phyloP scores from a whole-genome alignment of 352 stramenopile species.

The Phytopythium helicoides region DNA sequence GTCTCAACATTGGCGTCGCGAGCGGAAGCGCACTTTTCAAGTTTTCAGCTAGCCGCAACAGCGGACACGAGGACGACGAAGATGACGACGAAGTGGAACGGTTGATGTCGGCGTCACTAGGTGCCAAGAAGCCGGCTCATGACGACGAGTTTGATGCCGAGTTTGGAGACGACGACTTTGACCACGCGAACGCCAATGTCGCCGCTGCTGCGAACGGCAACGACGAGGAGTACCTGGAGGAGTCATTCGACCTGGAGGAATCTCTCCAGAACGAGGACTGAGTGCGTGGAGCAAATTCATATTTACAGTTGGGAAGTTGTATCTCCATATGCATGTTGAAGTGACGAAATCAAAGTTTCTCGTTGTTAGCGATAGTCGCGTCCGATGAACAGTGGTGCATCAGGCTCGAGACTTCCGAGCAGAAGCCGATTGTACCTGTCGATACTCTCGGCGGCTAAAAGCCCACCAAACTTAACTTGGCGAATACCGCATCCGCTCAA shows the following conservation, averaged over 20 bases:
- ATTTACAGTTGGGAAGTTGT: too few relatives aligned
- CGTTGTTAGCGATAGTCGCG: slow-evolving; percentile 22
- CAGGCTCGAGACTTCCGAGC: slow-evolving; percentile 32
- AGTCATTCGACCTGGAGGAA: slow-evolving; percentile 76
- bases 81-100: slow-evolving; percentile 26
- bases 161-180: slow-evolving; percentile 7
- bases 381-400: slow-evolving; percentile 47
- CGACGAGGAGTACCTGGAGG: slow-evolving; percentile 58
- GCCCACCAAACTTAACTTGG: slow-evolving; percentile 73
- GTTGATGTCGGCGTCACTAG: slow-evolving; percentile 25
- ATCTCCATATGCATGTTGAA: neutral
- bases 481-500: slow-evolving; percentile 43
- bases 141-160: slow-evolving; percentile 19
- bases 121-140: slow-evolving; percentile 17
- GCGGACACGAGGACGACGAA: slow-evolving; percentile 13
- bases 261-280: slow-evolving; percentile 58
- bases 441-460: slow-evolving; percentile 35
- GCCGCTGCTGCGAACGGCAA: slow-evolving; percentile 19
- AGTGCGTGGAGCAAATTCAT: too few relatives aligned
- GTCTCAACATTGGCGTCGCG: slow-evolving; percentile 15
- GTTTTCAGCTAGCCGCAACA: slow-evolving; percentile 18
- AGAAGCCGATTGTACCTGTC: slow-evolving; percentile 63
- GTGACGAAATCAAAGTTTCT: neutral
- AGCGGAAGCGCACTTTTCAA: slow-evolving; percentile 6
- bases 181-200: slow-evolving; percentile 11